Percentiles rank a stretch among this genome's conserved stretches.
phyloP scores from a whole-genome alignment of 352 stramenopile genomes.

The Phytophthora sojae region DNA sequence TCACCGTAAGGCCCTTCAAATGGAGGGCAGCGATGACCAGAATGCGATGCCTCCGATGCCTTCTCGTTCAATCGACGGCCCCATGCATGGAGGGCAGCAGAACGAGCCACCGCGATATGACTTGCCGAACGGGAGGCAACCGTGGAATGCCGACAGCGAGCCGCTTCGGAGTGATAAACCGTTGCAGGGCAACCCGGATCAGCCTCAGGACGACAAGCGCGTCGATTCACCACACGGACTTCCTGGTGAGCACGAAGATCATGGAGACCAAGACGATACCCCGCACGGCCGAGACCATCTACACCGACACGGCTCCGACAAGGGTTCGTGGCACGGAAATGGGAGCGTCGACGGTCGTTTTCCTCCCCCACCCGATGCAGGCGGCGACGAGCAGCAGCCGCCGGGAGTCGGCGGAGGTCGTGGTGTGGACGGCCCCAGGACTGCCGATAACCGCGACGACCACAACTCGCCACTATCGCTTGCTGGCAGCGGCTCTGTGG shows the following conservation, averaged over 20 bases:
- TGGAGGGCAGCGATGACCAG: not conserved
- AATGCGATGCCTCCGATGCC: not conserved
- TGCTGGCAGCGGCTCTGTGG: too few species aligned
- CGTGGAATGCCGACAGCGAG: too few species aligned
- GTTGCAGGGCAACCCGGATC: too few species aligned
- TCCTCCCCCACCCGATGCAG: not conserved
- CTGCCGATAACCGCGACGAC: too few species aligned
- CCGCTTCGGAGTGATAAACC: too few species aligned
- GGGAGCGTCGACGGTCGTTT: not conserved
- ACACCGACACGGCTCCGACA: not conserved
- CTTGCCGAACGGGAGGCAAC: too few species aligned
- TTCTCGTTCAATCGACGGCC: not conserved
- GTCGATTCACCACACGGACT: too few species aligned
- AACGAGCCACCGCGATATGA: not conserved
- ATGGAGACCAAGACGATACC: not conserved
- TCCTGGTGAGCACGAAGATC: not conserved
- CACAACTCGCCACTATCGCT: too few species aligned
- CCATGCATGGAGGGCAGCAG: not conserved
- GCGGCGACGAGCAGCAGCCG: not conserved
- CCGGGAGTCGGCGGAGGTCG: too few species aligned
- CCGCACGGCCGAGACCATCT: not conserved
- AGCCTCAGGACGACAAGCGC: too few species aligned
- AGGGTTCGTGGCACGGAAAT: not conserved
- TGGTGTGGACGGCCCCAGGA: not conserved
- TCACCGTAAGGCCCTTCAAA: conserved; percentile 1